phyloP scores from a whole-genome alignment of 768 basidiomycete species.

The Suillus lakei region DNA sequence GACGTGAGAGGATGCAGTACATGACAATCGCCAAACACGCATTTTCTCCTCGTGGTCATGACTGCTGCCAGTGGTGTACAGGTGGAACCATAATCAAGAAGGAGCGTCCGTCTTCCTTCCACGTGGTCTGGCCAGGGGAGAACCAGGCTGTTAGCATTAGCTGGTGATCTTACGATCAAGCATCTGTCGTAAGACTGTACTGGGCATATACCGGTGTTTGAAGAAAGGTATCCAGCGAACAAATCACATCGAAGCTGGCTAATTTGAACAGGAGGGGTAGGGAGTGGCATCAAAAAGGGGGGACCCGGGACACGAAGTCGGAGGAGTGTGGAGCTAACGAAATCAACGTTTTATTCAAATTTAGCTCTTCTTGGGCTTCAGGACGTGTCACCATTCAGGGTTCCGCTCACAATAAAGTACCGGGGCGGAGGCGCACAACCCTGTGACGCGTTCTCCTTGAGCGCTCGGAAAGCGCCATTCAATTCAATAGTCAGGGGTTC shows the following conservation, averaged over 20 bases:
- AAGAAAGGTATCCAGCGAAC: not conserved
- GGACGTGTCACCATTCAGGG: not conserved
- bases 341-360: not conserved
- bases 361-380: not conserved
- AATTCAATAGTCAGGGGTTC: not conserved
- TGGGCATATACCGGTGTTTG: not conserved
- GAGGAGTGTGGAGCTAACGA: not conserved
- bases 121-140: not conserved
- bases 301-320: too few species aligned
- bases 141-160: not conserved
- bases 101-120: not conserved
- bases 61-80: not conserved
- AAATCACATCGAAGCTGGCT: not conserved
- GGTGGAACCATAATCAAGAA: not conserved
- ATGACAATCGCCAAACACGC: not conserved
- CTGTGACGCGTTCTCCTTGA: not conserved
- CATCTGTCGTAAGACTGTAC: not conserved
- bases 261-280: not conserved
- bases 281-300: not conserved
- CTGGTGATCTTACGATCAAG: not conserved
- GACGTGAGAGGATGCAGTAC: not conserved
- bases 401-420: not conserved
- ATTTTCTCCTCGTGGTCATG: not conserved
- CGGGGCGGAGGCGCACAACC: not conserved
- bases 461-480: not conserved